A percentile compares a stretch with the other conserved stretches of the same genome.
Evolutionary conservation across 805 yeast species (phyloP).

Genomic region (Wickerhamiella sergipiensis): DNA sequence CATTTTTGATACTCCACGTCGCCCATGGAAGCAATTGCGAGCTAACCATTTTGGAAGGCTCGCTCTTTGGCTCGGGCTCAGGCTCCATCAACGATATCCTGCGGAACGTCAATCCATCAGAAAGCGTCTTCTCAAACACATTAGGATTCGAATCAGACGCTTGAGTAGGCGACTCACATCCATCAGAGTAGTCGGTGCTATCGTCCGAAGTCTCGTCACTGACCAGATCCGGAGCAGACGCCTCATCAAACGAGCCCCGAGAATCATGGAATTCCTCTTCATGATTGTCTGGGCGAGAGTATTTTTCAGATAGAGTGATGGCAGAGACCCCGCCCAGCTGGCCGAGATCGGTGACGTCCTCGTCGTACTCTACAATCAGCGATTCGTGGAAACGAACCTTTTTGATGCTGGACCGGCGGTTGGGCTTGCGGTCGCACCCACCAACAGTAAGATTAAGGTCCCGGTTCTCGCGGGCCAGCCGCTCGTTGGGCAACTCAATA

Average conservation of each 20-base stretch:
- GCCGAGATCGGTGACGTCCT: not conserved
- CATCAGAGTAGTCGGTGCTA: not conserved
- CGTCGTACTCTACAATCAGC: not conserved
- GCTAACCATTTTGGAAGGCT: not conserved
- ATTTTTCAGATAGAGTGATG: not conserved
- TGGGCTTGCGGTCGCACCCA: not conserved
- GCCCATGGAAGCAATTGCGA: not conserved
- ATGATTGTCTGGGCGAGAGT: not conserved
- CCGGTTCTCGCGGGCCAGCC: conserved; percentile 83
- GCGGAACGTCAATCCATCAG: not conserved
- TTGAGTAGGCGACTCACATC: not conserved
- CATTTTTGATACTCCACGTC: not conserved
- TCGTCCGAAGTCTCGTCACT: not conserved
- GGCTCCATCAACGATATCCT: not conserved
- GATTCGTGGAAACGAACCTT: not conserved
- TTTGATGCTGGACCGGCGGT: not conserved
- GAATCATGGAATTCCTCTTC: not conserved
- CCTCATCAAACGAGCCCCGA: not conserved
- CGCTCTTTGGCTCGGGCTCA: not conserved
- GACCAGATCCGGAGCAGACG: not conserved
- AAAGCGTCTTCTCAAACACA: not conserved
- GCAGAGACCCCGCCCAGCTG: not conserved
- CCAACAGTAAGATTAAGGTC: conserved; percentile 44
- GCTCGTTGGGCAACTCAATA: conserved; percentile 78
- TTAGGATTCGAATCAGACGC: not conserved